These are phyloP conservation scores for Eucalyptus sp. DNA, from an alignment of 345 rosid species.

Conservation along the genomic window DNA sequence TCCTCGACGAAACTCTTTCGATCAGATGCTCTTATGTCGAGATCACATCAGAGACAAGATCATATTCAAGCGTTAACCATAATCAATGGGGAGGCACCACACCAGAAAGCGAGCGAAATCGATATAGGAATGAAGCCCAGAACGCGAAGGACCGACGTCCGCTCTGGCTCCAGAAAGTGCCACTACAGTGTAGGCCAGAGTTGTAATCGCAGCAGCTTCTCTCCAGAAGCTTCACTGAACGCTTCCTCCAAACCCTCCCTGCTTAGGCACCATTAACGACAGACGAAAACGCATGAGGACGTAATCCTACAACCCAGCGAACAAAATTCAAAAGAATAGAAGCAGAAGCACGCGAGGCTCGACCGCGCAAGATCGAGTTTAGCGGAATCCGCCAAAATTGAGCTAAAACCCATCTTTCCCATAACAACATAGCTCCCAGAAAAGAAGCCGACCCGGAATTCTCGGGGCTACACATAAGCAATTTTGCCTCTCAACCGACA, in stretches of 20 bases:
- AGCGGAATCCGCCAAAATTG: not conserved
- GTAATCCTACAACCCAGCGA: not conserved
- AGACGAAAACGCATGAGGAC: not conserved
- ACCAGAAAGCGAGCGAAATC: conserved; percentile 13
- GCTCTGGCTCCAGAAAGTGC: conserved; percentile 27
- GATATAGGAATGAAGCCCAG: conserved; percentile 14
- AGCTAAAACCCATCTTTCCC: not conserved
- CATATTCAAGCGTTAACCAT: conserved; percentile 36
- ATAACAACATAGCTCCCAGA: not conserved
- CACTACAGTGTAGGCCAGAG: conserved; percentile 64
- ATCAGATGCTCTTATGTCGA: not conserved
- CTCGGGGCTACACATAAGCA: not conserved
- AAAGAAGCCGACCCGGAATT: not conserved
- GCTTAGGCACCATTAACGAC: not conserved
- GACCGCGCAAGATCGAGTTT: not conserved
- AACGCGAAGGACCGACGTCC: conserved; percentile 17
- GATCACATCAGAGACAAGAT: not conserved
- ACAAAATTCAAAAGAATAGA: not conserved
- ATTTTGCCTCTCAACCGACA: not conserved
- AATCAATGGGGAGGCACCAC: conserved; percentile 63
- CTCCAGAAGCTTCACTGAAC: conserved; percentile 29
- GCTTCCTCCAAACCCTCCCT: conserved; percentile 6
- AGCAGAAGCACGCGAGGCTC: not conserved
- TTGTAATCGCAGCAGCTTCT: conserved; percentile 38
- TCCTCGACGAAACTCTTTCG: not conserved